Evolutionary conservation across 2,329 filamentous ascomycete species (phyloP), one percentile per base, ranked within the genome.

Genomic region (Ceratocystis huliohia): DNA sequence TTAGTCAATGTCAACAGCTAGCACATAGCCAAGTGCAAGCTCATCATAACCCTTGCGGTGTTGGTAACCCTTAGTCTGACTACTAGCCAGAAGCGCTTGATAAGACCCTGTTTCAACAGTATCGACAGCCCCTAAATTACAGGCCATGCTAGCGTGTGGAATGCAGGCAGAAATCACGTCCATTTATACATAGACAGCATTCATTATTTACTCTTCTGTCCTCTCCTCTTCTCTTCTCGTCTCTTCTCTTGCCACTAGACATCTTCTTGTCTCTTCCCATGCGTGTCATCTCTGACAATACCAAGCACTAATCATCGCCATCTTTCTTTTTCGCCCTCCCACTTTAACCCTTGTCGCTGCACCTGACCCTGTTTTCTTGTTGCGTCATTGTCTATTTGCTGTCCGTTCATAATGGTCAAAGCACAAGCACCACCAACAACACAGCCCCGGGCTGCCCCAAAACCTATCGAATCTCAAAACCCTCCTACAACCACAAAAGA

Each of bases 261-360:
- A 10, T 5, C 50, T 30, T 13, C 41, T 28, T 44, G 4, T 28
- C 45, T 57, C 30, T 64, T 45, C 44, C 71, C 63, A 59, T 65
- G 10, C 20, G 20, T 15, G n/a, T 6, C 41, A 77, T 74, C 72
- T 70, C 73, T 75, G 61, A 73, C 76, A 69, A 80, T 80, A 71
- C 76, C 77, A 56, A 75, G 76, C 68, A 75, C 73, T 3, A 50
- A 28, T 10, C 28, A 59, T 37, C 53, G 22, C 17, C 17, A n/a
- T 5, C 25, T 3, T 30, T 53, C 48, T 53, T 20, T 25, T 15
- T 59, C 15, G 5, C n/a, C 53, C 15, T 33, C 17, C 28, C 56
- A 13, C 30, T 37, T n/a, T 59, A 59, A 59, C 56, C 56, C 56
- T 59, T 41, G 37, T 41, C 37, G 22, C 66, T 73, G 75, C 63